A percentile compares a stretch with the other conserved stretches of the same genome.
These are phyloP conservation scores for Mucuna pruriens DNA, from an alignment of 306 rosid genomes.

Conservation along the genomic window DNA sequence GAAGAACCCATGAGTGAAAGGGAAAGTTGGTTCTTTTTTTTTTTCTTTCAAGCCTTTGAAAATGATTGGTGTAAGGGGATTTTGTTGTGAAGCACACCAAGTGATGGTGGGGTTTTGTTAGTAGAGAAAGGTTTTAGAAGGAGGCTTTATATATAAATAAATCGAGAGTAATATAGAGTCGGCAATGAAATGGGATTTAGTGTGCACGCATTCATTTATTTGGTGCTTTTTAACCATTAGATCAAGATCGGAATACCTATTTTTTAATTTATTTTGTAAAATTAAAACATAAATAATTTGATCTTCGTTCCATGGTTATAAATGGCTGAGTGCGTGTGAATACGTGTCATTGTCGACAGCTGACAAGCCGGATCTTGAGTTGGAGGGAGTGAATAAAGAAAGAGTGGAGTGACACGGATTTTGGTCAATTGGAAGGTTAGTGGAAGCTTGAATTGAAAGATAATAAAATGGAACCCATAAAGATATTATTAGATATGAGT, in stretches of 20 bases:
- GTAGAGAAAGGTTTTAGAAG: background rate
- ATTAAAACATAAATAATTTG: no score
- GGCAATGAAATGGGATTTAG: slow-evolving; percentile 7
- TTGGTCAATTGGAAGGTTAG: slow-evolving; percentile 69
- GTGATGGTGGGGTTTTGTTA: slow-evolving; percentile 27
- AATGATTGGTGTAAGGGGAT: background rate
- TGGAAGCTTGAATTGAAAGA: slow-evolving; percentile 50
- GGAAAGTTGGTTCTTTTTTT: background rate
- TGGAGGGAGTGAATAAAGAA: slow-evolving; percentile 12
- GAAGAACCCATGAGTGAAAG: slow-evolving; percentile 49
- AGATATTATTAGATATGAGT: slow-evolving; percentile 41
- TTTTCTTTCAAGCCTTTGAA: background rate
- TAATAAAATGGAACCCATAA: slow-evolving; percentile 20
- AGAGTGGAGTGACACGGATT: slow-evolving; percentile 37
- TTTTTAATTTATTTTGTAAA: no score
- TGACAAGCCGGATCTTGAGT: no score
- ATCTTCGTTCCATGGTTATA: no score
- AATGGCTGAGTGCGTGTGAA: no score
- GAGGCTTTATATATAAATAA: slow-evolving; percentile 20
- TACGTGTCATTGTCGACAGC: no score
- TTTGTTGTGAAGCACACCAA: slow-evolving; percentile 2
- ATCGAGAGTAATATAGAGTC: background rate
- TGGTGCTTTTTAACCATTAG: no score
- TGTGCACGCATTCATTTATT: no score
- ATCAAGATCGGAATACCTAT: no score